These are phyloP conservation scores for Baeospora myosura DNA, from an alignment of 1,284 basidiomycete species.

Conservation along the genomic window DNA sequence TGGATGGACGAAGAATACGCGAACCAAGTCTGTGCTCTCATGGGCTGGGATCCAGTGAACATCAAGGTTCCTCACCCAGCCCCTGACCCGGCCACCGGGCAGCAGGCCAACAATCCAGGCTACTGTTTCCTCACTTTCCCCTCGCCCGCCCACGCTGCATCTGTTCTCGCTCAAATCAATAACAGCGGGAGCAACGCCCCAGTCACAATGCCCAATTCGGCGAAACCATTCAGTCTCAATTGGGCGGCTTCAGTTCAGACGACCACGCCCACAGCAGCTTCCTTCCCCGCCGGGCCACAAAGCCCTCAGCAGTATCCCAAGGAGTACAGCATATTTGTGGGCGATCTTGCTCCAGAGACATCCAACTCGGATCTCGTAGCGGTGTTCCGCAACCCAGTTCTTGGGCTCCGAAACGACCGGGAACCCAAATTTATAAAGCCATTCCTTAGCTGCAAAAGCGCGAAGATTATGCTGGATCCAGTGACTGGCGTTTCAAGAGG, in stretches of 20 bases:
- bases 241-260: constrained; percentile 68
- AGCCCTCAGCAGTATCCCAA: constrained; percentile 57
- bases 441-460: constrained; percentile 85
- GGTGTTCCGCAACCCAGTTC: constrained; percentile 79
- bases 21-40: constrained; percentile 70
- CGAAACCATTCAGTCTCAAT: constrained; percentile 66
- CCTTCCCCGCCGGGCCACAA: constrained; percentile 27
- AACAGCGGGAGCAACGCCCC: constrained; percentile 35
- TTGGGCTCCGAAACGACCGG: constrained; percentile 72
- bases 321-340: constrained; percentile 88
- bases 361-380: constrained; percentile 85
- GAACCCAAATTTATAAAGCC: constrained; percentile 80
- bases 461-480: constrained; percentile 89
- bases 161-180: constrained; percentile 65
- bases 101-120: constrained; percentile 71
- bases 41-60: constrained; percentile 70
- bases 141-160: constrained; percentile 60
- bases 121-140: constrained; percentile 85
- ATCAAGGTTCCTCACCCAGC: constrained; percentile 66
- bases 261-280: constrained; percentile 29
- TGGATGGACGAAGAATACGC: constrained; percentile 93
- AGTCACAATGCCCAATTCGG: constrained; percentile 73
- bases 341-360: constrained; percentile 83
- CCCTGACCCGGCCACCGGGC: constrained; percentile 50
- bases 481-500: constrained; percentile 83